Base-by-base conservation (phyloP, 2,329 filamentous ascomycete species). In the Phialophora tarda region DNA sequence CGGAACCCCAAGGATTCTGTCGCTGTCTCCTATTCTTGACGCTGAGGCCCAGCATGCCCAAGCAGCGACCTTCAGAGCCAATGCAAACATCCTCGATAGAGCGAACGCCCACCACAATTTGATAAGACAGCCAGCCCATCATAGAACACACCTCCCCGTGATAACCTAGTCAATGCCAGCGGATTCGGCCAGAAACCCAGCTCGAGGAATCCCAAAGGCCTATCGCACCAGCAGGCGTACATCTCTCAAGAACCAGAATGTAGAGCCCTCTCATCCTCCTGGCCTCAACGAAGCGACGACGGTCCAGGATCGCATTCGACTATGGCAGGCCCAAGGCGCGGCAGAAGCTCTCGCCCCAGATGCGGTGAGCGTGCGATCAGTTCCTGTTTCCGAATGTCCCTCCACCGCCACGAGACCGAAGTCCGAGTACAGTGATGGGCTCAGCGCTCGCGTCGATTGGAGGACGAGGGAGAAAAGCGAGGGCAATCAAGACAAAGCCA, bases 321-420 rank as follows among this genome's bases (percentile, higher is more conserved):
- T 89, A 78, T 97, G 93, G 93, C 92, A 97, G 78, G 89, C 89
- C 74, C 83, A 89, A 71, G 92, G 90, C 74, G 90, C 89, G 38
- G 85, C 85, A 30, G 65, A 65, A 34, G 70, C 70, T 12, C 55
- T 66, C 28, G 69, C 66, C 17, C 70, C 71, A 17, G 71, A 73
- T 64, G 67, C 63, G n/a, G 51, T 73, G 21, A 73, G 71, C 60
- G 60, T 73, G 6, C 61, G 65, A 32, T 73, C 71, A 21, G 61
- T 66, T 48, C 65, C 71, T 3, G 56, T 57, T 4, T 73, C 71
- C 4, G 69, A 72, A 28, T 65, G 62, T 57, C 44, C 63, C 32
- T 68, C 68, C 23, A 47, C 58, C 14, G 14, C 26, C 12, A 65
- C 66, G 21, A 64, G 50, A 41, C 55, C 69, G 1, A 57, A 60